Base-by-base conservation (phyloP, 805 yeast genomes). In the Kluyveromyces nonfermentans region DNA sequence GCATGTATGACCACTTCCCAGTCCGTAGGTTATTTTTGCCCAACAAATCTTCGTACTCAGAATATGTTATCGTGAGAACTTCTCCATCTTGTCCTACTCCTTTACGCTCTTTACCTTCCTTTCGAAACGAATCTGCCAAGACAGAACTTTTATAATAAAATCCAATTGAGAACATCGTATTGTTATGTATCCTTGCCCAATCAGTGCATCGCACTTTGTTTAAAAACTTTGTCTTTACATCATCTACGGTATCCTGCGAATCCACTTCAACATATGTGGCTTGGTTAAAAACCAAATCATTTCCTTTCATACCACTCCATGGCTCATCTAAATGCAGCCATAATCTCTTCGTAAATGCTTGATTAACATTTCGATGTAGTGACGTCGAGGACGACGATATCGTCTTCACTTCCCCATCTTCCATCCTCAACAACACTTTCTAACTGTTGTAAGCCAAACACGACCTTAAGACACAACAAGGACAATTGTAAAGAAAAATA, bases 191-290 rank as follows among this genome's bases (percentile, higher is more conserved):
- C 84, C 44, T 82, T 56, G 2, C 85, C 73, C 46, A 82, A 78
- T 43, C 94, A 84, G 59, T 74, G 17, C 40, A 18, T 33, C 43
- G 50, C 20, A 61, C 83, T 52, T 81, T 84, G 37, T 65, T 65
- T 32, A 80, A 62, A 1, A 89, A 72, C 46, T 77, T 72, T 9
- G 72, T 65, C 55, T 89, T 89, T 53, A 89, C 67, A 61, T 90
- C 96, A 60, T 89, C 97, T 5, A 89, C 73, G 1, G 88, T 72
- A 56, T 85, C 90, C 17, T 62, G 57, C 25, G 77, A 77, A 15
- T 70, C 68, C 16, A 85, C 82, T 46, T 70, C 58, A 6, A 89
- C 63, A 1, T 94, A 75, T 0, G 96, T 85, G 2, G 97, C 84
- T 40, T 60, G 58, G 33, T 48, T 52, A 15, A 8, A 38, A 3